Evolutionary conservation across 352 stramenopile species (phyloP), one percentile per base, ranked within the genome.

Genomic region (Blastocystis sp.): DNA sequence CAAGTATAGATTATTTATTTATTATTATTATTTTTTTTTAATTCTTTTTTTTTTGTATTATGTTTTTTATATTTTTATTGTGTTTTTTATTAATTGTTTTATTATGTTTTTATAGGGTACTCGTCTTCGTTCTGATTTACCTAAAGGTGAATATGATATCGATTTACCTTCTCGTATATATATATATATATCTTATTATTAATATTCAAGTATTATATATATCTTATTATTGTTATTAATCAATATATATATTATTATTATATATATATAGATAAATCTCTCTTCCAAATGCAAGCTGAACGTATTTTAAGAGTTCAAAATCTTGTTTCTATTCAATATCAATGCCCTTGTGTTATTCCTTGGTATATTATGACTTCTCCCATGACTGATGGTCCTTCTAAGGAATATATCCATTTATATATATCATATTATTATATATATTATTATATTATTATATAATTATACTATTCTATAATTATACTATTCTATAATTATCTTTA

Each of bases 341-440:
- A 23, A 19, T 30, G n/a, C n/a, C n/a, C 27, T 11, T 49, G 52
- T 28, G 9, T 6, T 21, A 71, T 82, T 35, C 72, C 70, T 39
- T 68, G 83, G 16, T 80, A 76, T 43, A 69, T 86, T n/a, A 84
- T 86, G 77, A 84, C 79, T 7, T 83, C 76, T 52, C 64, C 72
- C 25, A 83, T 84, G 78, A 86, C 83, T 49, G 75, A 86, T 42
- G 73, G 73, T 16, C 68, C 75, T 10, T 84, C 77, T 4, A 54
- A 80, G 6, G 65, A 56, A 2, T 62, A 62, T 62, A 62, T 62
- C 52, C 52, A 42, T 32, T 18, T 39, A n/a, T 39, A 39, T n/a
- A 39, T 39, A n/a, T 13, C n/a, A n/a, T n/a, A n/a, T n/a, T n/a
- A 39, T 39, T 39, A n/a, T n/a, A 39, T n/a, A 39, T 39, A 13